Evolutionary conservation across 305 asterid species (phyloP), one percentile per base, ranked within the genome.

Genomic region (Solanum hybrid): DNA sequence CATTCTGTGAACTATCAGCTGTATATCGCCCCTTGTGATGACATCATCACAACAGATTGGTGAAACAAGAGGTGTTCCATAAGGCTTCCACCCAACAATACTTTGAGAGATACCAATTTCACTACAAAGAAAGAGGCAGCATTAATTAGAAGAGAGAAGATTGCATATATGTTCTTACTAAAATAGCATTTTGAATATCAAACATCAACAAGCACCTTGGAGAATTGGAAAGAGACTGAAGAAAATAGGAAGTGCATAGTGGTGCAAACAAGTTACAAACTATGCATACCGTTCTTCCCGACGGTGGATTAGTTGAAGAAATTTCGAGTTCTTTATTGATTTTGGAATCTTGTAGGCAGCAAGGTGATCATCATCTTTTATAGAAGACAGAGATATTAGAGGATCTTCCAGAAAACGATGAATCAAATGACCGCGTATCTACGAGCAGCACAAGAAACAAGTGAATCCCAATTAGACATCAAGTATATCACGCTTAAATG

Each of bases 11-110:
- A 98, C 99, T 89, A 97, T 96, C 92, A 89, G 91, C 95, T 98
- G 99, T 92, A 98, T 95, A 90, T 96, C 98, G 86, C 96, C 93
- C 91, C 98, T 94, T 32, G 98, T 98, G 84, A 96, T 91, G 39
- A 93, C 93, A 90, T 96, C 98, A 89, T 96, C 98, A 88, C 97
- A 95, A 38, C 96, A 95, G 93, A 98, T 94, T 80, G 98, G 98
- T 27, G 99, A 96, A 90, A 98, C 99, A 80, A 98, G 98, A 91
- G 99, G 99, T 38, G 99, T 96, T 90, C 99, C 99, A 89, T 96
- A 97, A 37, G 99, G 97, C 94, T 97, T 98, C 99, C 99, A 96
- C 82, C 99, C 97, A 82, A 92, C 82, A 89, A 93, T 86, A 91
- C 95, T 95, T 94, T 95, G 99, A 91, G 96, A 90, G 91, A 93